A percentile compares a stretch with the other conserved stretches of the same genome.
Conservation (phyloP, 192 early-diverging fungal species). For the Backusella parvicylindrica region DNA sequence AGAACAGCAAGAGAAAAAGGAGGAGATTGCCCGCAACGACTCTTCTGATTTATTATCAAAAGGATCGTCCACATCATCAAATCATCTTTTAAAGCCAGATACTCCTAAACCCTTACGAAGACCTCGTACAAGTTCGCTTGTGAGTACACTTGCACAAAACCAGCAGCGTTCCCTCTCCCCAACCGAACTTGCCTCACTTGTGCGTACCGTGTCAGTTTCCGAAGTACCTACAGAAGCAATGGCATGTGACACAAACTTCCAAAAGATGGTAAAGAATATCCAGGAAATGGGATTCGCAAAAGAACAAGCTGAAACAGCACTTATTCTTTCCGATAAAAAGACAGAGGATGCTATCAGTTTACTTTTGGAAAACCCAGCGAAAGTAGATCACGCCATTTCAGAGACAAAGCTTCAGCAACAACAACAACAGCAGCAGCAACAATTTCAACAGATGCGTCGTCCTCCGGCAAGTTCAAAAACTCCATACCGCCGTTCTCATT, state of each 20-base stretch:
- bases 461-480: not conserved
- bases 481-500: slow-evolving; percentile 10
- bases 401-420: not conserved
- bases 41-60: not conserved
- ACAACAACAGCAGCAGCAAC: not conserved
- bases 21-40: not conserved
- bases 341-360: slow-evolving; percentile 56
- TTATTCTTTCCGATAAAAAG: slow-evolving; percentile 50
- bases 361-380: slow-evolving; percentile 55
- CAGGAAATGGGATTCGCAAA: slow-evolving; percentile 67
- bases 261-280: slow-evolving; percentile 40
- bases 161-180: not conserved
- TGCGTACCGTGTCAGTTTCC: not conserved
- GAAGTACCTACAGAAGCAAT: not conserved
- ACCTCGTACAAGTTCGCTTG: not conserved
- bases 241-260: not conserved
- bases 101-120: not conserved
- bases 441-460: not conserved
- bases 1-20: not conserved
- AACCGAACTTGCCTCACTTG: not conserved
- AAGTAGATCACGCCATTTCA: slow-evolving; percentile 23
- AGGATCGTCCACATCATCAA: not conserved
- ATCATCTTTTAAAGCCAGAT: not conserved
- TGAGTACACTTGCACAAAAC: not conserved
- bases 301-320: slow-evolving; percentile 58